phyloP scores from a whole-genome alignment of 2,329 filamentous ascomycete species.

The Colletotrichum acutatum region DNA sequence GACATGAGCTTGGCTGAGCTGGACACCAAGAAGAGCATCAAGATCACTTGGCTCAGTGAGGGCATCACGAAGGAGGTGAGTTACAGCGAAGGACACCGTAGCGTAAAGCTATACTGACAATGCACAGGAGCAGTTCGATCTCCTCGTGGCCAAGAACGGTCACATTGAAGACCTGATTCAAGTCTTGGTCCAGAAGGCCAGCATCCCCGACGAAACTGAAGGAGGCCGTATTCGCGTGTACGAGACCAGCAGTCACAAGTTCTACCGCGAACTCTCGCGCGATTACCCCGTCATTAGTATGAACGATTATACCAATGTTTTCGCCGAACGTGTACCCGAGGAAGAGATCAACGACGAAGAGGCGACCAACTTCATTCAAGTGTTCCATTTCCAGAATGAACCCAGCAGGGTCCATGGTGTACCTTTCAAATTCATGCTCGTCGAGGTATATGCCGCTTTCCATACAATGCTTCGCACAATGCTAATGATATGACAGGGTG shows the following conservation, averaged over 20 bases:
- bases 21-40: conserved; percentile 90
- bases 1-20: conserved; percentile 95
- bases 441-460: conserved; percentile 69
- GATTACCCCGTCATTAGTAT: conserved; percentile 82
- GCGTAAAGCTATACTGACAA: not conserved
- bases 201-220: conserved; percentile 78
- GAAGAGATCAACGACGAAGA: conserved; percentile 72
- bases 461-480: not conserved
- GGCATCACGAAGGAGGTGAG: conserved; percentile 90
- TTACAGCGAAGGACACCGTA: not conserved
- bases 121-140: conserved; percentile 76
- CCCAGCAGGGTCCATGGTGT: conserved; percentile 85
- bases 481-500: conserved; percentile 64
- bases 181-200: conserved; percentile 82
- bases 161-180: conserved; percentile 82
- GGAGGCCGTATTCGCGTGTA: conserved; percentile 81
- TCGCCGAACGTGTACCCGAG: conserved; percentile 83
- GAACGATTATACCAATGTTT: conserved; percentile 85
- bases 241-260: conserved; percentile 84
- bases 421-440: conserved; percentile 89
- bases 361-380: conserved; percentile 71
- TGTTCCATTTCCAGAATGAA: conserved; percentile 94
- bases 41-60: conserved; percentile 86
- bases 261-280: conserved; percentile 79
- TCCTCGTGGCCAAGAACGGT: conserved; percentile 90